These are phyloP conservation scores for Microthyrium microscopicum DNA, from an alignment of 2,329 filamentous ascomycete genomes.

Conservation along the genomic window DNA sequence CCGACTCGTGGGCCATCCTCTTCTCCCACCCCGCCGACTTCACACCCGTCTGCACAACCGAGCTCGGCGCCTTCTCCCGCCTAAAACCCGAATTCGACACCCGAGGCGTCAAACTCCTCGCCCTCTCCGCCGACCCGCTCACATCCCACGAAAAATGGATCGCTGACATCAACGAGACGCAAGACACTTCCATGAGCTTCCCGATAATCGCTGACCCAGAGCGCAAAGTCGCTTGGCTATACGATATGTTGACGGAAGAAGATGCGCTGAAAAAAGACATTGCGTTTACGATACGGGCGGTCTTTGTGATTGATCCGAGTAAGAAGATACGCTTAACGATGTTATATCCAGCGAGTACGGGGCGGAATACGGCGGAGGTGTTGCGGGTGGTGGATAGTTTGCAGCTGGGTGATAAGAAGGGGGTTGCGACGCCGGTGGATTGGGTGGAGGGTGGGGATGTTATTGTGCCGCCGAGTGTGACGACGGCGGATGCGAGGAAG, in stretches of 20 bases:
- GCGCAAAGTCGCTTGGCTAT: slow-evolving; percentile 30
- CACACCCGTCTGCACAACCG: slow-evolving; percentile 90
- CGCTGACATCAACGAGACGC: slow-evolving; percentile 46
- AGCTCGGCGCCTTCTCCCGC: slow-evolving; percentile 85
- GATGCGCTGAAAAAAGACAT: slow-evolving; percentile 30
- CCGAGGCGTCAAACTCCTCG: slow-evolving; percentile 51
- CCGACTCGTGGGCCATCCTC: slow-evolving; percentile 62
- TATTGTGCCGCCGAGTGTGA: slow-evolving; percentile 71
- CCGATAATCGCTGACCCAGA: slow-evolving; percentile 34
- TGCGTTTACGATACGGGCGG: slow-evolving; percentile 85
- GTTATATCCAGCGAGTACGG: slow-evolving; percentile 81
- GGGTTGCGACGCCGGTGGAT: slow-evolving; percentile 76
- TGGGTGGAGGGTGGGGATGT: slow-evolving; percentile 83
- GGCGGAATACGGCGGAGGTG: slow-evolving; percentile 42
- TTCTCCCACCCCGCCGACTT: slow-evolving; percentile 80
- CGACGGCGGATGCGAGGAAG: slow-evolving; percentile 70
- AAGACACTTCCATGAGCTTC: slow-evolving; percentile 27
- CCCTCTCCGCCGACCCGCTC: slow-evolving; percentile 59
- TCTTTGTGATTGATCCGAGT: slow-evolving; percentile 85
- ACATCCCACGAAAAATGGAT: slow-evolving; percentile 78
- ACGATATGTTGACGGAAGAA: slow-evolving; percentile 28
- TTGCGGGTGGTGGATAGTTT: slow-evolving; percentile 41
- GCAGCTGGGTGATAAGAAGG: slow-evolving; percentile 65
- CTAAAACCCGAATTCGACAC: slow-evolving; percentile 75
- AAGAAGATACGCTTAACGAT: slow-evolving; percentile 90